These are phyloP conservation scores for Bauhinia variegata DNA, from an alignment of 306 rosid species.

Conservation along the genomic window DNA sequence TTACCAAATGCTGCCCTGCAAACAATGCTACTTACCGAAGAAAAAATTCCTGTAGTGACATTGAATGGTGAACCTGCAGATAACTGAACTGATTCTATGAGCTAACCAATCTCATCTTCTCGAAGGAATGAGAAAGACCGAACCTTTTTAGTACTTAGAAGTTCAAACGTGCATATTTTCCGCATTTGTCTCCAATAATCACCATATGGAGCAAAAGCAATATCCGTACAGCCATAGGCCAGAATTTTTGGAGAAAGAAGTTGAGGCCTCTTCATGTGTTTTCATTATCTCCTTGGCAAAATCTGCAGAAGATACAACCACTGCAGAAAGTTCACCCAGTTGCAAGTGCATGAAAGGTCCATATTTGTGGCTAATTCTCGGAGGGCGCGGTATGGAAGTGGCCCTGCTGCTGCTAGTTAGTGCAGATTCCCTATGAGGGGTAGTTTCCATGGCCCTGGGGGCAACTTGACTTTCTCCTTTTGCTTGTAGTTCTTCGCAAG, in stretches of 20 bases:
- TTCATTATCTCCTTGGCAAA: constrained; percentile 32
- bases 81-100: constrained; percentile 24
- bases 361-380: constrained; percentile 26
- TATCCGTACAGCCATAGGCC: constrained; percentile 12
- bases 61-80: constrained; percentile 24
- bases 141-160: constrained; percentile 34
- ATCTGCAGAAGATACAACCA: constrained; percentile 39
- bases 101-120: constrained; percentile 37
- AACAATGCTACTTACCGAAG: background rate
- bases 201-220: constrained; percentile 26
- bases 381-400: background rate
- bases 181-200: constrained; percentile 44
- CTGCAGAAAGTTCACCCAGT: constrained; percentile 34
- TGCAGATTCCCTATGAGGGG: background rate
- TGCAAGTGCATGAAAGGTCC: constrained; percentile 44
- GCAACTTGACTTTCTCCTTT: background rate
- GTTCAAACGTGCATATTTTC: constrained; percentile 32
- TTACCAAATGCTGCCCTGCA: constrained; percentile 15
- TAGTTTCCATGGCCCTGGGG: constrained; percentile 1
- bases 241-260: constrained; percentile 9
- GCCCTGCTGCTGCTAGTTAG: background rate
- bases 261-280: constrained; percentile 39
- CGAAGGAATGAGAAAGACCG: constrained; percentile 30
- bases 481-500: background rate
- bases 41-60: background rate